Base-by-base conservation (phyloP, 495 filamentous ascomycete species). In the Rostrohypoxylon terebratum region DNA sequence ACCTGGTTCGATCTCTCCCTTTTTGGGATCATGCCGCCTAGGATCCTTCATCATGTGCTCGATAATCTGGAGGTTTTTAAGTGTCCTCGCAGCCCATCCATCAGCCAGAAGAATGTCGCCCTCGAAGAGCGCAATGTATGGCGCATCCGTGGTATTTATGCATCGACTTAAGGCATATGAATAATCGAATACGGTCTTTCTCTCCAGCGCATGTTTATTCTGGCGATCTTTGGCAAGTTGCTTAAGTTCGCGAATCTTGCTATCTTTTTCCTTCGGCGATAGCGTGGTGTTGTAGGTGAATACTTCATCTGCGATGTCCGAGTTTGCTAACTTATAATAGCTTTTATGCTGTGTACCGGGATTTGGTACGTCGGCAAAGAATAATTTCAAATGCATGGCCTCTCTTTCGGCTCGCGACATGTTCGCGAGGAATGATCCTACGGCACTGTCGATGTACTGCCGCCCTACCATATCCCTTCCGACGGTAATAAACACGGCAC, bases 121-220 rank as follows among this genome's bases (percentile, higher is more conserved):
- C 74, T 85, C 84, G 45, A 85, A 87, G 7, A 87, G 77, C 0
- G 78, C 79, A 16, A 83, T 82, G 58, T 84, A 85, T 3, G 81
- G 78, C 14, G 82, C 80, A 8, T 75, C 61, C 11, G 78, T 80
- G 2, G 80, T 80, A 9, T 77, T 23, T 21, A 80, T 61, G 63
- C 83, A 87, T 18, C 66, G 75, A 45, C 80, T 71, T 6, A 85
- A 51, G 1, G 79, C 78, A 69, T 85, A 85, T 13, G 80, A 68
- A 42, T 85, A 87, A 63, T 85, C 83, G 65, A 78, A 74, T 23
- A 81, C 66, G 5, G 76, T 77, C 66, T 81, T 81, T 61, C 74
- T 73, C 63, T 78, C 76, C 4, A 78, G 50, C 18, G 63, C 55
- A 44, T 71, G 72, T 18, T 71, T 71, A 36, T 78, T 54, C 73